These are phyloP conservation scores for Phialophora tarda DNA, from an alignment of 2,329 filamentous ascomycete genomes.

Conservation along the genomic window DNA sequence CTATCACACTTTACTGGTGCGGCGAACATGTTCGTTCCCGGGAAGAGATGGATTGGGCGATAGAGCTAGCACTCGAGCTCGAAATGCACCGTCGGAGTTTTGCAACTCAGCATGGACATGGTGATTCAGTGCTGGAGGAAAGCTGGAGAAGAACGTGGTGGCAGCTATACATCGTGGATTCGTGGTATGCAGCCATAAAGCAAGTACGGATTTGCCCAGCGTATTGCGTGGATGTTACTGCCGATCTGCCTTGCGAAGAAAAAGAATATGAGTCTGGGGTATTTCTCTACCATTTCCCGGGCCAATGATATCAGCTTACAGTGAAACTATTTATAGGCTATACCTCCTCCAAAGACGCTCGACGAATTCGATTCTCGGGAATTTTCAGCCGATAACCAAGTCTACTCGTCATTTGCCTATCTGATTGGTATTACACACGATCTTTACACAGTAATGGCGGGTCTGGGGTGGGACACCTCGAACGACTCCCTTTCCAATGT, in stretches of 20 bases:
- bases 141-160: constrained; percentile 47
- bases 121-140: constrained; percentile 45
- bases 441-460: constrained; percentile 41
- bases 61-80: constrained; percentile 39
- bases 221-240: constrained; percentile 32
- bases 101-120: constrained; percentile 62
- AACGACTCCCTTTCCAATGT: constrained; percentile 42
- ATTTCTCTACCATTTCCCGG: background rate
- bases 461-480: constrained; percentile 30
- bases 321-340: constrained; percentile 33
- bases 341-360: constrained; percentile 42
- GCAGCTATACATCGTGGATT: constrained; percentile 39
- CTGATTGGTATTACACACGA: constrained; percentile 43
- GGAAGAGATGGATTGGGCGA: constrained; percentile 54
- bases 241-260: constrained; percentile 46
- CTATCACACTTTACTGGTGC: constrained; percentile 78
- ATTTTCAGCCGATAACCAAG: constrained; percentile 38
- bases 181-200: constrained; percentile 24
- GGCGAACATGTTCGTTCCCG: constrained; percentile 73
- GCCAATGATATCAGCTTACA: constrained; percentile 7
- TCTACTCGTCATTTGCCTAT: constrained; percentile 46
- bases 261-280: constrained; percentile 35
- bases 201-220: constrained; percentile 17
- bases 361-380: constrained; percentile 45
- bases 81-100: constrained; percentile 39